Conservation (phyloP, 2,329 filamentous ascomycete genomes). For the Curvularia eragrostidis region DNA sequence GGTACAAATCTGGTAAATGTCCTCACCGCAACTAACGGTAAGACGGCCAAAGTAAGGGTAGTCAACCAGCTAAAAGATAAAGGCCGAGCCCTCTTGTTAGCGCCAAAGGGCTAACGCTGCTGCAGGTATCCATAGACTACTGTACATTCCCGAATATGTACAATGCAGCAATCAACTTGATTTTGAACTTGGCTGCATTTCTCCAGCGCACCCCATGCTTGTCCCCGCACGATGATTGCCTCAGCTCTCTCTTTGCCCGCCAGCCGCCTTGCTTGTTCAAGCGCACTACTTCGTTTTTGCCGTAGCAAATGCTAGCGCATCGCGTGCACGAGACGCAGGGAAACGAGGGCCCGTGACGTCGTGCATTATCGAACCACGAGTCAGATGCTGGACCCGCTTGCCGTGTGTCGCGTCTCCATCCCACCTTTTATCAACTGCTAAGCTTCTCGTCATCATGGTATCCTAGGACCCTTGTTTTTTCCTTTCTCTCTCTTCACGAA, state of each 20-base stretch:
- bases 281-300: neutral
- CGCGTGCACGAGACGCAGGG: conserved; percentile 6
- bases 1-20: neutral
- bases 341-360: conserved; percentile 13
- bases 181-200: neutral
- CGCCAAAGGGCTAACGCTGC: neutral
- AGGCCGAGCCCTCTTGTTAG: neutral
- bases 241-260: neutral
- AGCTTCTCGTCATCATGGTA: conserved; percentile 2
- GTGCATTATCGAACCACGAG: conserved; percentile 10
- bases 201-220: too few relatives aligned
- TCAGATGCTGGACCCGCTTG: conserved; percentile 1
- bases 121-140: neutral
- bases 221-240: neutral
- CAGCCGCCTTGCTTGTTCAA: neutral
- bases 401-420: neutral
- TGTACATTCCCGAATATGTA: neutral
- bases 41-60: neutral
- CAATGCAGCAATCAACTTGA: neutral
- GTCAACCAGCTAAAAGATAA: neutral
- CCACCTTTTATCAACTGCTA: conserved; percentile 3
- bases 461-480: conserved; percentile 3
- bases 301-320: conserved; percentile 3
- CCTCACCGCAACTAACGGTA: conserved; percentile 1
- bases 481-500: neutral